phyloP scores from a whole-genome alignment of 768 basidiomycete genomes.

The Leccinum arenicola region DNA sequence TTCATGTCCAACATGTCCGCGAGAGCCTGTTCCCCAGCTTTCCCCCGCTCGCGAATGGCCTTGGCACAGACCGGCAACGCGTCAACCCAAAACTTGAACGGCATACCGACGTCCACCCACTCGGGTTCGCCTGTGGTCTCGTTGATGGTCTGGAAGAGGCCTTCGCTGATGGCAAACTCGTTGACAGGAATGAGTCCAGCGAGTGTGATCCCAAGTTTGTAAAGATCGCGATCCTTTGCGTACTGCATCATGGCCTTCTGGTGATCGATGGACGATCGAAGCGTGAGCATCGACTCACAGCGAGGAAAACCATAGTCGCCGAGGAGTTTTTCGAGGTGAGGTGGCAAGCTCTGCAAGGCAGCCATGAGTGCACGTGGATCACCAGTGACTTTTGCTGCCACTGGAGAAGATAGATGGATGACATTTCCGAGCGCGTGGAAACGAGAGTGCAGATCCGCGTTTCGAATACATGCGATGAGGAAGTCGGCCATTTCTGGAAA shows the following conservation, averaged over 20 bases:
- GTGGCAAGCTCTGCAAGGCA: conserved; percentile 41
- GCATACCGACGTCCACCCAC: conserved; percentile 45
- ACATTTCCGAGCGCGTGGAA: conserved; percentile 49
- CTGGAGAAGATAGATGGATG: conserved; percentile 41
- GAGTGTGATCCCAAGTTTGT: conserved; percentile 47
- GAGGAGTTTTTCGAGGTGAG: conserved; percentile 43
- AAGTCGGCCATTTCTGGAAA: conserved; percentile 44
- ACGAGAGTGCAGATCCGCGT: conserved; percentile 51
- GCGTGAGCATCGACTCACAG: conserved; percentile 45
- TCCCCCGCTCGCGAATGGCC: conserved; percentile 45
- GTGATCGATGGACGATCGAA: conserved; percentile 40
- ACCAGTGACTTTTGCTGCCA: conserved; percentile 38
- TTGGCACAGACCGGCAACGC: conserved; percentile 55
- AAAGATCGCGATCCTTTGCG: conserved; percentile 46
- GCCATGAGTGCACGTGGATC: conserved; percentile 49
- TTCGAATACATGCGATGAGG: conserved; percentile 54
- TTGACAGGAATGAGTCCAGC: conserved; percentile 49
- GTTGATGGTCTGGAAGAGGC: conserved; percentile 45
- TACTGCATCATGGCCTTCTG: conserved; percentile 52
- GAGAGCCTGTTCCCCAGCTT: conserved; percentile 39
- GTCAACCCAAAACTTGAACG: conserved; percentile 57
- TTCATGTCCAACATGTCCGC: conserved; percentile 70
- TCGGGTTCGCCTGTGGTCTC: conserved; percentile 40
- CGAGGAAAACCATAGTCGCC: conserved; percentile 45
- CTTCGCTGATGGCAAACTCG: conserved; percentile 57